These are phyloP conservation scores for Eremothecium cymbalariae DNA, from an alignment of 1,139 yeast genomes.

Conservation along the genomic window DNA sequence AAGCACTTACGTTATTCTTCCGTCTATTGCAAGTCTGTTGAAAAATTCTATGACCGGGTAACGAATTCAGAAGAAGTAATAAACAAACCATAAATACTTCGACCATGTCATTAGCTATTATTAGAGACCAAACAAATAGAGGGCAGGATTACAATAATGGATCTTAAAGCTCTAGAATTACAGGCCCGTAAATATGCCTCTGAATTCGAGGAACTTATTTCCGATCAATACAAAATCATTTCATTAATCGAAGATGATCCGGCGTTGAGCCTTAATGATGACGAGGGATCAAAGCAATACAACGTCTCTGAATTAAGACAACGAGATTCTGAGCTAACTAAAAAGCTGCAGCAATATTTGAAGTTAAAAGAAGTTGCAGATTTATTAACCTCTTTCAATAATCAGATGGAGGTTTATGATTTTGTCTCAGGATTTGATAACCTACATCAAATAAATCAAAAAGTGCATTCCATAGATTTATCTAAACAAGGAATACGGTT, in stretches of 20 bases:
- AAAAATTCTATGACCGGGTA: no score
- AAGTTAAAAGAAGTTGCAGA: constrained; percentile 17
- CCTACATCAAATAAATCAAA: constrained; percentile 20
- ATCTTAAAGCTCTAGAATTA: no score
- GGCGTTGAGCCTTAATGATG: constrained; percentile 9
- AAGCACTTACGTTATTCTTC: no score
- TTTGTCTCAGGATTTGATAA: constrained; percentile 29
- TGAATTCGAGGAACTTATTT: background rate
- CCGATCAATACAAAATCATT: constrained; percentile 7
- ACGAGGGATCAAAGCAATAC: background rate
- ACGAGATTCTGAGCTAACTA: constrained; percentile 17
- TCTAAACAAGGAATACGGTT: constrained; percentile 20
- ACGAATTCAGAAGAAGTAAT: no score
- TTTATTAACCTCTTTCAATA: constrained; percentile 23
- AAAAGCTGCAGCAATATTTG: constrained; percentile 19
- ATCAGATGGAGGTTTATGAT: constrained; percentile 23
- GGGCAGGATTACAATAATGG: no score
- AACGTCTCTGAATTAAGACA: constrained; percentile 10
- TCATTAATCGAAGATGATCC: constrained; percentile 20
- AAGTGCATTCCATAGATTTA: constrained; percentile 10
- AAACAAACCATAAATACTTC: no score
- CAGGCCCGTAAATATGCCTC: no score
- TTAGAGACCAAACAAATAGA: no score
- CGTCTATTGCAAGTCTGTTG: no score
- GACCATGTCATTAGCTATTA: no score